Conservation (phyloP, 75 land plant genomes). For the Larix kaempferi region DNA sequence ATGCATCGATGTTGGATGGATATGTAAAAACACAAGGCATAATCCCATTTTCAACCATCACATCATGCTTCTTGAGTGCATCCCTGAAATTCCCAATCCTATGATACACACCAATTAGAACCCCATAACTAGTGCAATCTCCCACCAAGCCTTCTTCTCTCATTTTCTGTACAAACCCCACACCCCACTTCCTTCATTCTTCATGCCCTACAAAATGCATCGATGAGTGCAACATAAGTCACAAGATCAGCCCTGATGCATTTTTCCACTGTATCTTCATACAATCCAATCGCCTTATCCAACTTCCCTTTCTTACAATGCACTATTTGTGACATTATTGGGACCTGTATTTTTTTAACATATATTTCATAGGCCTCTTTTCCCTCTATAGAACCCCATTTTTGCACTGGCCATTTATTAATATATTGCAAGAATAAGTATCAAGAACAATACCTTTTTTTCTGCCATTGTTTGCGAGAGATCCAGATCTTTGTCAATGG, state of each 20-base stretch:
- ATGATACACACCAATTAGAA: constrained; percentile 37
- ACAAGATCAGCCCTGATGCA: constrained; percentile 36
- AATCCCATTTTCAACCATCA: constrained; percentile 26
- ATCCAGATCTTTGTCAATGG: constrained; percentile 30
- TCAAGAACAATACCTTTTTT: constrained; percentile 25
- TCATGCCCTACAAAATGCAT: constrained; percentile 35
- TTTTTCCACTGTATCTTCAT: constrained; percentile 30
- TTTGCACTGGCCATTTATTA: constrained; percentile 25
- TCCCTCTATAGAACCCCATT: constrained; percentile 35
- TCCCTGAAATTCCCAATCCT: constrained; percentile 24
- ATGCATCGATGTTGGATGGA: constrained; percentile 6
- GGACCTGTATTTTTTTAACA: constrained; percentile 33
- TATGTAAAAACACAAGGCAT: constrained; percentile 10
- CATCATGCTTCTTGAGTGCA: constrained; percentile 24
- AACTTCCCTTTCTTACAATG: constrained; percentile 46
- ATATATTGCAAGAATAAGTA: constrained; percentile 17
- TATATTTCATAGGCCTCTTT: constrained; percentile 40
- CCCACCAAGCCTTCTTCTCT: constrained; percentile 22
- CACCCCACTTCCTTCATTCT: constrained; percentile 26
- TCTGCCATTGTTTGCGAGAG: constrained; percentile 21
- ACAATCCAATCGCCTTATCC: constrained; percentile 44
- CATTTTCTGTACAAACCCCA: constrained; percentile 36
- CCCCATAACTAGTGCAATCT: constrained; percentile 38
- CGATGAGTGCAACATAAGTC: constrained; percentile 31
- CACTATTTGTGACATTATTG: constrained; percentile 65